These are phyloP conservation scores for Borealophlyctis nickersoniae DNA, from an alignment of 192 early-diverging fungal species.

Conservation along the genomic window DNA sequence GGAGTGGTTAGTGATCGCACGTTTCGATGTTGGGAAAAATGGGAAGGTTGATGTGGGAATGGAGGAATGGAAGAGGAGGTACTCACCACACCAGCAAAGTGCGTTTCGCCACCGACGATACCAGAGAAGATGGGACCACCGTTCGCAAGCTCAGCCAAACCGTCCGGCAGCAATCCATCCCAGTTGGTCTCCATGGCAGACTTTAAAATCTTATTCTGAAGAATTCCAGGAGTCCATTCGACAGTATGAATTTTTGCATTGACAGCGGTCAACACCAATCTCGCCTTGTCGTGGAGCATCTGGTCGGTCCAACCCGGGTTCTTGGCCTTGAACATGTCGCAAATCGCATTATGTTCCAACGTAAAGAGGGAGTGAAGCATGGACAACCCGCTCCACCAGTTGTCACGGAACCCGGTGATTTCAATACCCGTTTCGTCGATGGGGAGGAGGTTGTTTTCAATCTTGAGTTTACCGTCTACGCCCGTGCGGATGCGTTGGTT, in stretches of 20 bases:
- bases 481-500: constrained; percentile 16
- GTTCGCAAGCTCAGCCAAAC: constrained; percentile 5
- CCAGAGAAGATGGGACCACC: constrained; percentile 16
- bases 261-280: constrained; percentile 27
- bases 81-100: constrained; percentile 2
- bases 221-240: constrained; percentile 37
- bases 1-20: not conserved
- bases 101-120: constrained; percentile 6
- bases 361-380: constrained; percentile 31
- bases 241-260: constrained; percentile 37
- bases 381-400: constrained; percentile 34
- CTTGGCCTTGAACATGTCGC: constrained; percentile 24
- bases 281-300: constrained; percentile 28
- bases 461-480: constrained; percentile 21
- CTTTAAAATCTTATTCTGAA: constrained; percentile 25
- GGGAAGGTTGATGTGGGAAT: too few species aligned
- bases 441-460: constrained; percentile 17
- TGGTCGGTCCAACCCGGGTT: constrained; percentile 34
- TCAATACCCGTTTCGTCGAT: constrained; percentile 21
- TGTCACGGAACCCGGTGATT: constrained; percentile 27
- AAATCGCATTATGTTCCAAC: constrained; percentile 34
- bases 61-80: too few species aligned
- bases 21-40: not conserved
- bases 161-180: constrained; percentile 14
- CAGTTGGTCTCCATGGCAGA: constrained; percentile 30